phyloP scores from a whole-genome alignment of 2,329 filamentous ascomycete genomes.

The Trichoderma hamatum region DNA sequence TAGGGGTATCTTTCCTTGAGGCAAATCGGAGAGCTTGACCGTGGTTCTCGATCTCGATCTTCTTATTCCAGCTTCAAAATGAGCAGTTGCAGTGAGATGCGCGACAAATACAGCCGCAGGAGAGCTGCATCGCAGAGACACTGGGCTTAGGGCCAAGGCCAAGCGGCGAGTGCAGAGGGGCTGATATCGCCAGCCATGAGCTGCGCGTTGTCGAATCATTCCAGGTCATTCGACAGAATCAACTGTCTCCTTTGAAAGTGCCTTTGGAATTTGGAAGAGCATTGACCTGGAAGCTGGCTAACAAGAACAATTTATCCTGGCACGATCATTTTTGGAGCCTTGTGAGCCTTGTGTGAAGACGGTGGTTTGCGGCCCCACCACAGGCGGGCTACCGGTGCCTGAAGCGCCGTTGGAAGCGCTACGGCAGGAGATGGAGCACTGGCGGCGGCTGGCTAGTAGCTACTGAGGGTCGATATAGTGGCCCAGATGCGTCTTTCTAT shows the following conservation, averaged over 20 bases:
- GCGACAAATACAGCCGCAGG: neutral
- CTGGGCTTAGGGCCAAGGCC: neutral
- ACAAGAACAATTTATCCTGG: neutral
- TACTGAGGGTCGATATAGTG: neutral
- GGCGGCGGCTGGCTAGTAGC: neutral
- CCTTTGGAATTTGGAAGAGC: neutral
- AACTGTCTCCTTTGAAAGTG: neutral
- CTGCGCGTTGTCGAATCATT: conserved; percentile 30
- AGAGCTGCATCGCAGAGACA: neutral
- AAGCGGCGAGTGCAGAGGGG: conserved; percentile 5
- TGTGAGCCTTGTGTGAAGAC: no score
- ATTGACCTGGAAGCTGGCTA: neutral
- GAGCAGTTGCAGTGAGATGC: neutral
- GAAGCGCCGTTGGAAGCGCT: conserved; percentile 19
- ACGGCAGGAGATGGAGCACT: neutral
- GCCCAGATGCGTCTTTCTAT: neutral
- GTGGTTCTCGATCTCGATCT: conserved; percentile 59
- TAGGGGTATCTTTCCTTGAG: conserved; percentile 54
- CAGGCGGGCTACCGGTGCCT: conserved; percentile 13
- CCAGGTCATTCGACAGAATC: conserved; percentile 2
- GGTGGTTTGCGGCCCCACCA: conserved; percentile 7
- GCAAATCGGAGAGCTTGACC: conserved; percentile 59
- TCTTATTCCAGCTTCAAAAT: conserved; percentile 48
- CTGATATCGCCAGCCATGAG: conserved; percentile 17
- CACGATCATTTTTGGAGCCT: neutral